Evolutionary conservation across 352 stramenopile species (phyloP), one percentile per base, ranked within the genome.

Genomic region (Globisporangium paroecandrum): DNA sequence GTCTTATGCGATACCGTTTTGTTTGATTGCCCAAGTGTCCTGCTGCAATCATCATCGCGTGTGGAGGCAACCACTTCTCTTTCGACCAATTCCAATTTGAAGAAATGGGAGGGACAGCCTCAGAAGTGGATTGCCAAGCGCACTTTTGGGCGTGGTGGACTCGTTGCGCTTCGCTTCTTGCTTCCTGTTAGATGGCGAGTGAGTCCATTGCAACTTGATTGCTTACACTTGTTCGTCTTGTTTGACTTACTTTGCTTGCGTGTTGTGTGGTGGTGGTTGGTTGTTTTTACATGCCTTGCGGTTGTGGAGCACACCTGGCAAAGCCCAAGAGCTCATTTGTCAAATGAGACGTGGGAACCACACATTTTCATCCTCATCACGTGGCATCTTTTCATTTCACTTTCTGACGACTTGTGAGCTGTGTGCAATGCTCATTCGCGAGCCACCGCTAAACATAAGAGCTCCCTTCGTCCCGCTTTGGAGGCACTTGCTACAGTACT

Each of bases 61-160:
- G 41, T n/a, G 38, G 13, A 0, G 38, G 4, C 38, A 15, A 47
- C 38, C 38, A 43, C 12, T 43, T 43, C 15, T 47, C 15, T 18
- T 43, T 59, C 54, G 10, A 49, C 24, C 53, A 27, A 36, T 38
- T 38, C 8, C 32, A 38, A 38, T 38, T 38, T 38, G n/a, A 27
- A 20, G 53, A 58, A 22, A 32, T 32, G 53, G 20, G 18, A 10
- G 54, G 5, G 54, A 59, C 54, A 59, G 54, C 9, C 54, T 13
- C 27, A n/a, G 20, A 59, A 59, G 54, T 59, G 54, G 54, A 59
- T 59, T 59, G 54, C 54, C 54, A 59, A 59, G 54, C 54, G 38
- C 18, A 49, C 41, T n/a, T 59, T 59, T 15, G 54, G 27, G 15
- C 6, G 54, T 59, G 54, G 54, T 59, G 54, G 27, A 2, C 54